Evolutionary conservation across 2,329 filamentous ascomycete genomes (phyloP).

Genomic region (Colletotrichum tofieldiae): DNA sequence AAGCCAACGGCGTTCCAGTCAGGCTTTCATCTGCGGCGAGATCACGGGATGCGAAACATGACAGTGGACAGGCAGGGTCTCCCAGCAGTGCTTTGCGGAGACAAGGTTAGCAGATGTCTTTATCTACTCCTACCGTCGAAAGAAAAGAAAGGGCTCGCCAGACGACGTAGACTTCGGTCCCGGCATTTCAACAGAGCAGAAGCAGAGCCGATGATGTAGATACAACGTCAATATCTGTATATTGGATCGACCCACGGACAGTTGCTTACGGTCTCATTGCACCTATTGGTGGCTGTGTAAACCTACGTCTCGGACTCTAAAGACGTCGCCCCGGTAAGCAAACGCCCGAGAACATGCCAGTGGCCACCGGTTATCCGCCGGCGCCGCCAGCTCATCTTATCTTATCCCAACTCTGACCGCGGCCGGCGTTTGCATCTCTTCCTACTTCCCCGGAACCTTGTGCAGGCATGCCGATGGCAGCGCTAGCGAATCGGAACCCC

Average conservation of each 20-base stretch:
- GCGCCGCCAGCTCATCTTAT: not conserved
- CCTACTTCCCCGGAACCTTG: slow-evolving; percentile 14
- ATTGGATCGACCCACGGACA: not conserved
- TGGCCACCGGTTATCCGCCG: not conserved
- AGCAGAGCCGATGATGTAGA: not conserved
- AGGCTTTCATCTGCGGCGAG: not conserved
- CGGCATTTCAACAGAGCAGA: not conserved
- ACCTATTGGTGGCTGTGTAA: not conserved
- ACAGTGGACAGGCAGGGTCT: not conserved
- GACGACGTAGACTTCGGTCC: not conserved
- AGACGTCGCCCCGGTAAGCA: not conserved
- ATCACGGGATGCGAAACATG: not conserved
- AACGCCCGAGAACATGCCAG: not conserved
- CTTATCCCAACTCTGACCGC: slow-evolving; percentile 3
- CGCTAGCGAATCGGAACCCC: not conserved
- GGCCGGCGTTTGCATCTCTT: slow-evolving; percentile 6
- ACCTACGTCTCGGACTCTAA: not conserved
- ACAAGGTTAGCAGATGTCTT: too few relatives aligned
- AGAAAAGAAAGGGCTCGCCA: not conserved
- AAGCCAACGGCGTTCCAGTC: not conserved
- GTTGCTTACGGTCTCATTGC: not conserved
- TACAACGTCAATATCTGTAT: not conserved
- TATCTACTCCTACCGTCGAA: not conserved
- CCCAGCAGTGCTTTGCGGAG: not conserved
- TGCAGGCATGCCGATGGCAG: not conserved